phyloP scores from a whole-genome alignment of 768 basidiomycete species.

The Tulasnella calospora region DNA sequence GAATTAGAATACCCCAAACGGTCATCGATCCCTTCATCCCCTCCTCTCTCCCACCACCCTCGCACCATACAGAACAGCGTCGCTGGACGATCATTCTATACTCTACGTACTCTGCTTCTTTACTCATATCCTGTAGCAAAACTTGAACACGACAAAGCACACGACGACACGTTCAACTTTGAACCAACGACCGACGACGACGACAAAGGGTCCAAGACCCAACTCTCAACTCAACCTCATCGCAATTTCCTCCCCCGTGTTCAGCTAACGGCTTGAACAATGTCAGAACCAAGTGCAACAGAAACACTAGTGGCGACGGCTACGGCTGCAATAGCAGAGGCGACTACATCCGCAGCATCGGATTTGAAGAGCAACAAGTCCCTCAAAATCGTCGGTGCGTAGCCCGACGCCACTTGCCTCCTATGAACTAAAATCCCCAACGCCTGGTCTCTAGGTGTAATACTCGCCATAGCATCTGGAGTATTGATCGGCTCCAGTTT shows the following conservation, averaged over 20 bases:
- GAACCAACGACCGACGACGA: neutral
- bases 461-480: slow-evolving; percentile 73
- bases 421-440: neutral
- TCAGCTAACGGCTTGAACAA: slow-evolving; percentile 37
- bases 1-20: neutral
- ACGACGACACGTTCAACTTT: neutral
- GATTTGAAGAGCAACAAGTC: slow-evolving; percentile 10
- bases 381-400: slow-evolving; percentile 29
- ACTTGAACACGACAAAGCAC: neutral
- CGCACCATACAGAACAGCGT: neutral
- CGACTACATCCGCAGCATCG: slow-evolving; percentile 25
- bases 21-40: neutral
- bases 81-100: slow-evolving; percentile 1
- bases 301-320: slow-evolving; percentile 22
- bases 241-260: neutral
- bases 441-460: slow-evolving; percentile 45
- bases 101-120: neutral
- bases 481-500: slow-evolving; percentile 88
- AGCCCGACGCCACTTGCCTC: neutral
- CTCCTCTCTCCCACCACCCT: neutral
- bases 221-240: neutral
- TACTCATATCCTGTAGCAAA: neutral
- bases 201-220: neutral
- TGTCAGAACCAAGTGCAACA: slow-evolving; percentile 32
- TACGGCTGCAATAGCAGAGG: slow-evolving; percentile 25